Evolutionary conservation across 805 yeast species (phyloP), one percentile per base, ranked within the genome.

Genomic region (Hanseniaspora mollemarum): DNA sequence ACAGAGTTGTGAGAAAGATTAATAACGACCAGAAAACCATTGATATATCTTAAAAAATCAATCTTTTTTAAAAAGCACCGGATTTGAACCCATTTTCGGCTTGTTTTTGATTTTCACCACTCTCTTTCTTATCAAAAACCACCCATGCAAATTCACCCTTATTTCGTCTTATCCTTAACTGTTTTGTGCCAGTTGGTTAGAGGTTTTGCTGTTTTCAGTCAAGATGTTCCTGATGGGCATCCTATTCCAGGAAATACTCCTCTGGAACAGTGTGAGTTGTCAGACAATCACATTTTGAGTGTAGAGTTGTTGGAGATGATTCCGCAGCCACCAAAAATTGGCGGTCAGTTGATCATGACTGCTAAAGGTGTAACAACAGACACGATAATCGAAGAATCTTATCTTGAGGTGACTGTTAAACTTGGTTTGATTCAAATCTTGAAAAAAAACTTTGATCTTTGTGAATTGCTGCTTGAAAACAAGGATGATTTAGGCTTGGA

Each of bases 181-280:
- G n/a, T 36, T 16, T 36, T 36, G 7, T 8, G 13, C 16, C 22
- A 12, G 15, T 35, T 32, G 9, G 19, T 35, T 6, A 28, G 18
- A 8, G 43, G 49, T 4, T 3, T 19, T n/a, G 16, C 35, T 21
- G 33, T 45, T 13, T 45, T 45, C 25, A 21, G 9, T 5, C 8
- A 37, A 7, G 32, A 29, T 12, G n/a, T n/a, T 35, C 43, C 46
- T 8, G 53, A 38, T 7, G 33, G 54, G 36, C 75, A 74, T 58
- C 94, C 94, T 6, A 78, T 90, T 36, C 94, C 95, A 1, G 98
- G 98, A 5, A 86, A 78, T 55, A 83, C 96, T 1, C 97, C 97
- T 16, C 72, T 92, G 31, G 69, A 73, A 52, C 73, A 77, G 51
- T 90, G 98, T 65, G 95, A 87, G 59, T 68, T 76, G 18, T 65